A percentile compares a stretch with the other conserved stretches of the same genome.
phyloP scores from a whole-genome alignment of 2,329 filamentous ascomycete genomes.

The Neofusicoccum cordaticola region DNA sequence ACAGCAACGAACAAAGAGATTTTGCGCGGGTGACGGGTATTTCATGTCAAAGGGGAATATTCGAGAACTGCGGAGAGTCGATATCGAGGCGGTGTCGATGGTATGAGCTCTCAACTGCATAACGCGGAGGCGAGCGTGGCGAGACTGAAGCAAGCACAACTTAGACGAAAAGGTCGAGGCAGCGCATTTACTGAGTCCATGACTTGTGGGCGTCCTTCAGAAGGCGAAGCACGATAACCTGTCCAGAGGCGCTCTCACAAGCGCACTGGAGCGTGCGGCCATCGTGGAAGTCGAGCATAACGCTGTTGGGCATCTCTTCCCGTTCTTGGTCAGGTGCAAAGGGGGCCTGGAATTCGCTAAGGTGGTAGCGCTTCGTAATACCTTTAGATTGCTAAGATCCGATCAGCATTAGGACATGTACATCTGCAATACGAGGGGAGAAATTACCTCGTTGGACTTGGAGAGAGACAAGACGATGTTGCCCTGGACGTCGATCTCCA shows the following conservation, averaged over 20 bases:
- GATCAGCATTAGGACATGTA: neutral
- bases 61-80: neutral
- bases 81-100: neutral
- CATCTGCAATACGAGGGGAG: neutral
- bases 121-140: neutral
- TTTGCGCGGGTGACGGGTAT: constrained; percentile 13
- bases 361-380: constrained; percentile 76
- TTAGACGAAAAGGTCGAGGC: neutral
- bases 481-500: constrained; percentile 80
- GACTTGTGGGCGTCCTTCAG: constrained; percentile 7
- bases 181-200: neutral
- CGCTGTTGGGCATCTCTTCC: constrained; percentile 88
- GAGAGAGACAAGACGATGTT: constrained; percentile 76
- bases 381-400: constrained; percentile 42
- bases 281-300: constrained; percentile 61
- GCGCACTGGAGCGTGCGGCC: constrained; percentile 63
- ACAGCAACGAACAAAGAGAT: neutral
- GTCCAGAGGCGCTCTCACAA: constrained; percentile 34
- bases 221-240: constrained; percentile 31
- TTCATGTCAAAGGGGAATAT: constrained; percentile 7
- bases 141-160: neutral
- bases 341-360: constrained; percentile 77
- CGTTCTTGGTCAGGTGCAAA: constrained; percentile 85
- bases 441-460: constrained; percentile 53
- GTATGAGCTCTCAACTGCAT: neutral